Conservation (phyloP, 1,139 yeast genomes). For the Yamadazyma diddensiae region DNA sequence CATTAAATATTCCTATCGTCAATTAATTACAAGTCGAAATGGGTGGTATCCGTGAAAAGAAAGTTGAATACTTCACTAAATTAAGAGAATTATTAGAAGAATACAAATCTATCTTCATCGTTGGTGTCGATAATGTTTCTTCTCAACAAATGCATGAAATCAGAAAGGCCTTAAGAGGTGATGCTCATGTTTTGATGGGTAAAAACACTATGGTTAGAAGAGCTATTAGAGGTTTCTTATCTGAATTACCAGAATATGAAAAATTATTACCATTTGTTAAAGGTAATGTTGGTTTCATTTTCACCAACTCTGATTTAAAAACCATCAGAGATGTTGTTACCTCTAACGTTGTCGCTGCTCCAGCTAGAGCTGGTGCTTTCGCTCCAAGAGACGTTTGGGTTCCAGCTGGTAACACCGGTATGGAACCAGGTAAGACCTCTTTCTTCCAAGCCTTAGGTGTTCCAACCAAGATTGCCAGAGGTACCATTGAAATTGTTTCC, state of each 20-base stretch:
- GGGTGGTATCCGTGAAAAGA: conserved; percentile 99
- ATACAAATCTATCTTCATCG: conserved; percentile 96
- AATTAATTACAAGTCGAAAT: conserved; percentile 74
- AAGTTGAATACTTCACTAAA: conserved; percentile 90
- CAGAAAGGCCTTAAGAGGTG: conserved; percentile 95
- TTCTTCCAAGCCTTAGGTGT: conserved; percentile 99
- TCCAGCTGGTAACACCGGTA: conserved; percentile 99
- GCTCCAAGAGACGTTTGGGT: conserved; percentile 98
- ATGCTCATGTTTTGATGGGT: conserved; percentile 97
- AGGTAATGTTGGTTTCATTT: conserved; percentile 99
- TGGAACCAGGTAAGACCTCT: conserved; percentile 99
- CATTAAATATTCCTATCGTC: conserved; percentile 98
- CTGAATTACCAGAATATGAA: conserved; percentile 95
- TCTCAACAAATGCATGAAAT: conserved; percentile 99
- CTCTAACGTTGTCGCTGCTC: conserved; percentile 98
- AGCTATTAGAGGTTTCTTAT: conserved; percentile 94
- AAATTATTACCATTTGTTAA: conserved; percentile 89
- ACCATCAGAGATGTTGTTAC: conserved; percentile 82
- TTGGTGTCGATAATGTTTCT: conserved; percentile 99
- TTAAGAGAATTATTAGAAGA: conserved; percentile 94
- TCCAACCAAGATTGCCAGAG: conserved; percentile 99
- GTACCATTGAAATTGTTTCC: conserved; percentile 98
- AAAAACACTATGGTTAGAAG: conserved; percentile 99
- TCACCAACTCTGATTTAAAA: conserved; percentile 96
- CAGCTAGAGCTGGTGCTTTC: conserved; percentile 99